Evolutionary conservation across 768 basidiomycete genomes (phyloP).

Genomic region (Lactarius indigo): DNA sequence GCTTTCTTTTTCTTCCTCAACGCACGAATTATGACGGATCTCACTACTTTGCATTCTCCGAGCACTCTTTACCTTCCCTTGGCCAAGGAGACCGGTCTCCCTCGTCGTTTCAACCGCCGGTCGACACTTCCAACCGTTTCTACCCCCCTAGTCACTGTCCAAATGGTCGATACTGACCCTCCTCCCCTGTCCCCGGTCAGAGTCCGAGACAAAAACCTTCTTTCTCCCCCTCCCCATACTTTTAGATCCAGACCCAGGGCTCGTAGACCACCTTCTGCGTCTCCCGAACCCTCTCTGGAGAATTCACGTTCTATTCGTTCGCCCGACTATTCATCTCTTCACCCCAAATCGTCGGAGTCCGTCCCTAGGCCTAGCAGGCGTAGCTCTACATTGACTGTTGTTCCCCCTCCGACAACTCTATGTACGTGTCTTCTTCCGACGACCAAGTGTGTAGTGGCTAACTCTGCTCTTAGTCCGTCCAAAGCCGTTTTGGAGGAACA

Average conservation of each 20-base stretch:
- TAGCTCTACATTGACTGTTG: conserved; percentile 36
- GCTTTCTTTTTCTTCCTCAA: background rate
- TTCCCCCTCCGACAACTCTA: conserved; percentile 61
- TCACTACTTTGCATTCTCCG: conserved; percentile 14
- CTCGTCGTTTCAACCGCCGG: conserved; percentile 12
- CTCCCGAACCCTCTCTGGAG: background rate
- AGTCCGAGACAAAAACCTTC: background rate
- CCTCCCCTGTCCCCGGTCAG: background rate
- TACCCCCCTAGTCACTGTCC: conserved; percentile 15
- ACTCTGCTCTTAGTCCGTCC: conserved; percentile 55
- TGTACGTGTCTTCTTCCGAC: conserved; percentile 41
- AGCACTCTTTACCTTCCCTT: conserved; percentile 18
- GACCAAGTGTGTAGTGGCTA: background rate
- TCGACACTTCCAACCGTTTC: conserved; percentile 3
- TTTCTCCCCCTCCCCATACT: conserved; percentile 16
- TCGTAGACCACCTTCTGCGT: conserved; percentile 6
- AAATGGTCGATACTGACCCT: conserved; percentile 17
- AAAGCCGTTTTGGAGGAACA: conserved; percentile 77
- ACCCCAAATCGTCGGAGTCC: background rate
- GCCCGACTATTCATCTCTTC: background rate
- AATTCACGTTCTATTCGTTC: background rate
- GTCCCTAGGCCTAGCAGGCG: background rate
- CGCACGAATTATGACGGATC: conserved; percentile 16
- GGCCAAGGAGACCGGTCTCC: conserved; percentile 8
- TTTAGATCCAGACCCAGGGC: background rate